Evolutionary conservation across 164 flowering plant genomes (phyloP).

Genomic region (Brasenia schreberi): DNA sequence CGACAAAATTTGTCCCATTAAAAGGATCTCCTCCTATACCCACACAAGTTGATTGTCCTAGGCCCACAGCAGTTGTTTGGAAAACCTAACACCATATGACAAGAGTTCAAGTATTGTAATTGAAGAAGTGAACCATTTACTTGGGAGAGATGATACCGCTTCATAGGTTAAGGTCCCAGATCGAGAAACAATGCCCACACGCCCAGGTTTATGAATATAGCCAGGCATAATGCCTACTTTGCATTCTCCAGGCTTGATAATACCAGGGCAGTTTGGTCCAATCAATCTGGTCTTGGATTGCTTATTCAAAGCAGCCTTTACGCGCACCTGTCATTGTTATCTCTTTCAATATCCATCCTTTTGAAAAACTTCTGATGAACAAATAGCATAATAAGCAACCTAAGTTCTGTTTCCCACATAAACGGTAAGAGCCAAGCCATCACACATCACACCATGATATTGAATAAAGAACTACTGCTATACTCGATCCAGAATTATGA

Average conservation of each 20-base stretch:
- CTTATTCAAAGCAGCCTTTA: constrained; percentile 81
- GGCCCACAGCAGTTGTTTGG: constrained; percentile 98
- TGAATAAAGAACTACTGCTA: too few relatives aligned
- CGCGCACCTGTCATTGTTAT: constrained; percentile 46
- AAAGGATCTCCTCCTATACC: constrained; percentile 99
- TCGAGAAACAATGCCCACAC: constrained; percentile 92
- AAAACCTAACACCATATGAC: constrained; percentile 43
- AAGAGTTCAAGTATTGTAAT: not conserved
- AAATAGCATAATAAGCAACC: not conserved
- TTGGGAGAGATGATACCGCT: constrained; percentile 52
- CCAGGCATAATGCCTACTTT: constrained; percentile 99
- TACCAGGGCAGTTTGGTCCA: constrained; percentile 99
- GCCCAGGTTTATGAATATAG: constrained; percentile 98
- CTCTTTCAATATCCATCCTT: not conserved
- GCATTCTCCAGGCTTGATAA: constrained; percentile 98
- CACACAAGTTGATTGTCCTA: constrained; percentile 97
- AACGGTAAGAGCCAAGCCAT: too few relatives aligned
- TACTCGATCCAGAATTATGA: too few relatives aligned
- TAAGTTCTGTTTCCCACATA: too few relatives aligned
- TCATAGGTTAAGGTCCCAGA: constrained; percentile 99
- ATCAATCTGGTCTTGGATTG: constrained; percentile 86
- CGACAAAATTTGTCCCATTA: constrained; percentile 96
- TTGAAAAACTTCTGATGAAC: not conserved
- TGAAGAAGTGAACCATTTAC: not conserved
- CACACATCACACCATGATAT: too few relatives aligned